A percentile compares a stretch with the other conserved stretches of the same genome.
Evolutionary conservation across 148 eudicot species (phyloP).

Genomic region (Chenopodium berlandieri): DNA sequence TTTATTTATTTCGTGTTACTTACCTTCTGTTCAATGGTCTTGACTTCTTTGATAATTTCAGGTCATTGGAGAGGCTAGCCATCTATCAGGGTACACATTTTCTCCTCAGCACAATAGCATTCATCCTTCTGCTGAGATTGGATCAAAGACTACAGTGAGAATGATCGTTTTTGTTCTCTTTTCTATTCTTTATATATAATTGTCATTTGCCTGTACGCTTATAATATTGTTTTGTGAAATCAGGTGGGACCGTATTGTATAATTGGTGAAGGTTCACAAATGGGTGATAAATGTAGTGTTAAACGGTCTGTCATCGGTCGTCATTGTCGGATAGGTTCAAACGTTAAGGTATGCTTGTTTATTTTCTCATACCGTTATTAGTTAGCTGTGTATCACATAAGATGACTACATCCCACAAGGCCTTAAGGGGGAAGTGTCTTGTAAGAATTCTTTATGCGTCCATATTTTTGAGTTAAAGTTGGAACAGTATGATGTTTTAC

Average conservation of each 20-base stretch:
- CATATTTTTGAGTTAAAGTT: not conserved
- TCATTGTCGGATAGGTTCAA: conserved; percentile 94
- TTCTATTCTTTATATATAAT: not conserved
- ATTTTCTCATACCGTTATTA: not conserved
- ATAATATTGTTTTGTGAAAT: conserved; percentile 16
- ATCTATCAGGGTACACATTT: conserved; percentile 78
- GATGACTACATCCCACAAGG: not conserved
- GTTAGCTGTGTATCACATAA: not conserved
- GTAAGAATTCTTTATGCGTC: not conserved
- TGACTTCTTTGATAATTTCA: conserved; percentile 23
- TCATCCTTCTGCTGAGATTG: conserved; percentile 84
- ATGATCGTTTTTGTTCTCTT: not conserved
- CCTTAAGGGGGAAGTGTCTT: not conserved
- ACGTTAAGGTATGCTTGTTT: conserved; percentile 67
- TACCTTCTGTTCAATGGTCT: conserved; percentile 6
- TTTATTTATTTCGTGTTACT: conserved; percentile 5
- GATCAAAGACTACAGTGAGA: conserved; percentile 87
- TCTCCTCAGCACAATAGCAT: conserved; percentile 82
- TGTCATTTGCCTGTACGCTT: not conserved
- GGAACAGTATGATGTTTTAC: not conserved
- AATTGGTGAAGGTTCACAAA: conserved; percentile 92
- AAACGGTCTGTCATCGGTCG: conserved; percentile 93
- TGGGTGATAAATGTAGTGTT: conserved; percentile 97
- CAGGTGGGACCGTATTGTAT: conserved; percentile 96
- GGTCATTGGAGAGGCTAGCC: conserved; percentile 92